These are phyloP conservation scores for Mesembryanthemum crystallinum DNA, from an alignment of 148 eudicot genomes.

Conservation along the genomic window DNA sequence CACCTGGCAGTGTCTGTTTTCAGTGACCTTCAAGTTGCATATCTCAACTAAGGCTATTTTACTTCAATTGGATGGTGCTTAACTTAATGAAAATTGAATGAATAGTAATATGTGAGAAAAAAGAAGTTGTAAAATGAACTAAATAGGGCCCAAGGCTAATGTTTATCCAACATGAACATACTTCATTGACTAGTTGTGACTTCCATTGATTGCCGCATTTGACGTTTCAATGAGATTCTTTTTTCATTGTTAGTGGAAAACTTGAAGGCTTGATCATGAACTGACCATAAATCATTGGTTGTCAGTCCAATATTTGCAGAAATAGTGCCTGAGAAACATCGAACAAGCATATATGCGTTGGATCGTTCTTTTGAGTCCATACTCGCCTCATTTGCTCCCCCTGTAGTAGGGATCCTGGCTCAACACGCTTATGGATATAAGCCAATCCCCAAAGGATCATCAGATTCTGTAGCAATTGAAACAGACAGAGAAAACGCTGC, in stretches of 20 bases:
- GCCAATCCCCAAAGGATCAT: conserved; percentile 37
- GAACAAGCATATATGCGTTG: conserved; percentile 74
- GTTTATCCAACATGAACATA: no score
- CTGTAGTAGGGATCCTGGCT: conserved; percentile 57
- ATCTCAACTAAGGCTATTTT: no score
- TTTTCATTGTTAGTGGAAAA: not conserved
- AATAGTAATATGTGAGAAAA: no score
- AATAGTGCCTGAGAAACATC: conserved; percentile 63
- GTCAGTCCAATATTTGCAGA: conserved; percentile 58
- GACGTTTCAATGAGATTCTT: not conserved
- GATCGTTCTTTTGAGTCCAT: conserved; percentile 62
- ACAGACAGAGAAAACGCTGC: conserved; percentile 71
- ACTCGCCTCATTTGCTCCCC: conserved; percentile 68
- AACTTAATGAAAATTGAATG: no score
- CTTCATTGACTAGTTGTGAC: no score
- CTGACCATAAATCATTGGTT: not conserved
- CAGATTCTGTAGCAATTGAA: conserved; percentile 36
- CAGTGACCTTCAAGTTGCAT: no score
- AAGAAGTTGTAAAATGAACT: no score
- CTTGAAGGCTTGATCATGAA: not conserved
- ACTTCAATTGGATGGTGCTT: no score
- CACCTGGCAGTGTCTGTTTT: no score
- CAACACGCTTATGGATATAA: conserved; percentile 58
- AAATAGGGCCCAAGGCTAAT: no score
- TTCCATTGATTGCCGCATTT: no score